phyloP scores from a whole-genome alignment of 148 eudicot species.

The Hydrangea macrophylla region DNA sequence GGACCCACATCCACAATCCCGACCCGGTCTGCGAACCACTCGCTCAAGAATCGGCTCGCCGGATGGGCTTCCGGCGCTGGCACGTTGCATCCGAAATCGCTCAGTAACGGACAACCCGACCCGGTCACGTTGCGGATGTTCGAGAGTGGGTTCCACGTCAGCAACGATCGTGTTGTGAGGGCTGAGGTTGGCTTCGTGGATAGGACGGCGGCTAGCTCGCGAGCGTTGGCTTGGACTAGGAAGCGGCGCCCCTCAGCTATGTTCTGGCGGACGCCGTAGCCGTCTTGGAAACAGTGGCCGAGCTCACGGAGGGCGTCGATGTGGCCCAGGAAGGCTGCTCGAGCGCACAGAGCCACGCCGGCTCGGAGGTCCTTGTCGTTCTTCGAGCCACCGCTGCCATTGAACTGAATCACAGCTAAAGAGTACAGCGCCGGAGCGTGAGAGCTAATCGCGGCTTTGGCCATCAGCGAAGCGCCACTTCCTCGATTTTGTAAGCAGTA shows the following conservation, averaged over 20 bases:
- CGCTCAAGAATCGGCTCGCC: conserved; percentile 54
- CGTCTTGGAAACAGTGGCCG: conserved; percentile 92
- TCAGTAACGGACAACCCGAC: conserved; percentile 58
- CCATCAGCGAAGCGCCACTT: conserved; percentile 68
- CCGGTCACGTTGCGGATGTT: conserved; percentile 14
- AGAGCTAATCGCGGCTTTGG: conserved; percentile 65
- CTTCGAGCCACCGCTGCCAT: conserved; percentile 80
- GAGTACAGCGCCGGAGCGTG: conserved; percentile 78
- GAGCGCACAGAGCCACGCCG: conserved; percentile 81
- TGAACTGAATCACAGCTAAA: conserved; percentile 75
- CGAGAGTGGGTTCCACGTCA: conserved; percentile 29
- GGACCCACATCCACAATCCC: too few species aligned
- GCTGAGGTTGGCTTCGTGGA: conserved; percentile 21
- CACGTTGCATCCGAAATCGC: conserved; percentile 76
- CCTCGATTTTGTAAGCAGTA: conserved; percentile 66
- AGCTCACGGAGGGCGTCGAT: conserved; percentile 82
- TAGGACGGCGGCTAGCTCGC: conserved; percentile 66
- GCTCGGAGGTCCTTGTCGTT: conserved; percentile 70
- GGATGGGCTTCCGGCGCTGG: conserved; percentile 69
- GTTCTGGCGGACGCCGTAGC: conserved; percentile 84
- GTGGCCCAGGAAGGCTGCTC: conserved; percentile 86
- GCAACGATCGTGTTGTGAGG: conserved; percentile 28
- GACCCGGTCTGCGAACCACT: conserved; percentile 48
- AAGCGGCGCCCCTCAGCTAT: conserved; percentile 70
- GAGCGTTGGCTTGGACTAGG: conserved; percentile 86